A percentile compares a stretch with the other conserved stretches of the same genome.
Evolutionary conservation across 441 rosid species (phyloP).

Genomic region (Gossypium aridum): DNA sequence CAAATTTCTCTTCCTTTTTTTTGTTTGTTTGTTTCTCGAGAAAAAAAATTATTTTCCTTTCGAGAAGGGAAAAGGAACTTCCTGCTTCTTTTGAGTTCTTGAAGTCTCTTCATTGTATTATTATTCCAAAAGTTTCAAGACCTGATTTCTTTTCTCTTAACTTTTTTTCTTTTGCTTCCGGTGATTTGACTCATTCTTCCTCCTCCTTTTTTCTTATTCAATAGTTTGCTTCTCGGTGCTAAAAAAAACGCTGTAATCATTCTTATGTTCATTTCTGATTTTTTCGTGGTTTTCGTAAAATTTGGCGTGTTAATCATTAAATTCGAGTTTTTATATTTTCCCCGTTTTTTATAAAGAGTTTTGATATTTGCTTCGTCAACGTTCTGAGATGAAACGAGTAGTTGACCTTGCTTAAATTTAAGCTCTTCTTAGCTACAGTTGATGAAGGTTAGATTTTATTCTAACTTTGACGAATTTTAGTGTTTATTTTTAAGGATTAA

Average conservation of each 20-base stretch:
- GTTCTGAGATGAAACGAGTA: neutral
- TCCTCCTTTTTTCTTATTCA: neutral
- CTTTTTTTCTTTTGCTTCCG: neutral
- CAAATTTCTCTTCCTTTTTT: neutral
- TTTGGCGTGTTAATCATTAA: neutral
- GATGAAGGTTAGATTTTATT: constrained; percentile 6
- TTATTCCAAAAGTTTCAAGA: neutral
- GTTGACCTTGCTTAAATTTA: neutral
- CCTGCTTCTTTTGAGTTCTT: neutral
- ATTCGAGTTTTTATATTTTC: neutral
- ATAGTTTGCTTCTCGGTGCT: neutral
- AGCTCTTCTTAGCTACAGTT: neutral
- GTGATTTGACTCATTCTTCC: neutral
- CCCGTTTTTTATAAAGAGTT: neutral
- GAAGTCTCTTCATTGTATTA: neutral
- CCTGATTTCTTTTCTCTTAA: neutral
- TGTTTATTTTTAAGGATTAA: neutral
- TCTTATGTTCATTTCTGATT: neutral
- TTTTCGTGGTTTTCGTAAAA: neutral
- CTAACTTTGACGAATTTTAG: neutral
- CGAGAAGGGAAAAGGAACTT: neutral
- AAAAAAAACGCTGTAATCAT: neutral
- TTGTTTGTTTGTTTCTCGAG: constrained; percentile 14
- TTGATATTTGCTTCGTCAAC: constrained; percentile 13
- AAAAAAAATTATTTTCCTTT: neutral